phyloP scores from a whole-genome alignment of 768 basidiomycete species.

The Lyophyllum atratum region DNA sequence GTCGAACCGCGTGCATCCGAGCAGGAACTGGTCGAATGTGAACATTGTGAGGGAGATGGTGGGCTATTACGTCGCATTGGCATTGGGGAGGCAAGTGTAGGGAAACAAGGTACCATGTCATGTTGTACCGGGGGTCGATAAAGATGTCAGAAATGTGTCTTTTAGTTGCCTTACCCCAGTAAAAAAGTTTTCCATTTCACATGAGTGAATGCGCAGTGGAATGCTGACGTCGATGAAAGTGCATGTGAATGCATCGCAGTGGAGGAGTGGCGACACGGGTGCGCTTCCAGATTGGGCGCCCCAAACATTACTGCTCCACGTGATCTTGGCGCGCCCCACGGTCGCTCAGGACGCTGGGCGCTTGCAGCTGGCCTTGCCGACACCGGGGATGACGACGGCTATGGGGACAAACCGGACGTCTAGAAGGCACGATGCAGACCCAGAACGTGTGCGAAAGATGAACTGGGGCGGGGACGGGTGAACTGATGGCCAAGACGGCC shows the following conservation, averaged over 20 bases:
- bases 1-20: slow-evolving; percentile 29
- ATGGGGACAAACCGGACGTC: background rate
- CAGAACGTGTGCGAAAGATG: slow-evolving; percentile 1
- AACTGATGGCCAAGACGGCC: background rate
- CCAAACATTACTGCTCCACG: slow-evolving; percentile 7
- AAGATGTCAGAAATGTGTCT: background rate
- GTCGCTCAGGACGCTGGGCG: background rate
- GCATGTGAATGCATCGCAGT: background rate
- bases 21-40: slow-evolving; percentile 27
- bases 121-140: background rate
- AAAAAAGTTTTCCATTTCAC: background rate
- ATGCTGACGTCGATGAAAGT: background rate
- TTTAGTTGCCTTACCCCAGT: background rate
- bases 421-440: background rate
- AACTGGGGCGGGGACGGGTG: slow-evolving; percentile 2
- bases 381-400: background rate
- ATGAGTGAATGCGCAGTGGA: background rate
- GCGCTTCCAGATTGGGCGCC: background rate
- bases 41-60: slow-evolving; percentile 25
- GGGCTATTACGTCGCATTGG: slow-evolving; percentile 21
- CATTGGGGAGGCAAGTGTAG: slow-evolving; percentile 19
- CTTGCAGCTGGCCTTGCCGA: background rate
- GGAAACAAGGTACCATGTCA: background rate
- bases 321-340: background rate
- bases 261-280: background rate